Evolutionary conservation across 1,284 basidiomycete species (phyloP), one percentile per base, ranked within the genome.

Genomic region (Cutaneotrichosporon daszewskae): DNA sequence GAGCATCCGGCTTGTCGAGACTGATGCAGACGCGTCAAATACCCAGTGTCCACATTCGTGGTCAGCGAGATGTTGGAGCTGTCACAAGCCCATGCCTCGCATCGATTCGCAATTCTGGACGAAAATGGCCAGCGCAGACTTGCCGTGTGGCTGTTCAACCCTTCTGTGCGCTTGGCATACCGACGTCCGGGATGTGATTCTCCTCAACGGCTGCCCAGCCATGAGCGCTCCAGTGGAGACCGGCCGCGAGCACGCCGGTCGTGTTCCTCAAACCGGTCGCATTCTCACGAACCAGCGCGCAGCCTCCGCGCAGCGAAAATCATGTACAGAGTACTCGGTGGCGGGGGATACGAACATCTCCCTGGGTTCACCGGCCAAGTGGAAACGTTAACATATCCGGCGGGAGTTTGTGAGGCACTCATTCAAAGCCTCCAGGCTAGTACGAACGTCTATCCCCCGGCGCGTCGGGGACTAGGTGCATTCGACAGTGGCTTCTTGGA

Each of bases 101-200:
- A 91, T 68, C 82, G 88, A 7, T 92, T 94, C 59, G 77, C 89
- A 34, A 73, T 94, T 32, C 74, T 80, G 9, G 89, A 92, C 50
- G 87, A 88, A 55, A 80, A 83, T 17, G 84, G 87, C 50, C 77
- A 75, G 25, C 80, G 83, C 6, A 75, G 84, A 37, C 76, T 92
- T n/a, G 72, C 90, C 49, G 85, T 89, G 45, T 92, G 89, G 89
- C 66, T 92, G 17, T 92, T 94, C 77, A 92, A 90, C 65, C 87
- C 88, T 0, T 81, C 76, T 47, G 80, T 92, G 54, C 79, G 79
- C 11, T 69, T 92, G 22, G 78, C 86, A 1, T 91, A 89, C 62
- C 49, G 56, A 17, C 38, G 46, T 22, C 39, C 53, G 1, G 40
- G 34, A n/a, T 17, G 32, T 10, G 22, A 6, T 32, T 33, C 35